Evolutionary conservation across 2,329 filamentous ascomycete species (phyloP).

Genomic region (Hirsutella thompsonii): DNA sequence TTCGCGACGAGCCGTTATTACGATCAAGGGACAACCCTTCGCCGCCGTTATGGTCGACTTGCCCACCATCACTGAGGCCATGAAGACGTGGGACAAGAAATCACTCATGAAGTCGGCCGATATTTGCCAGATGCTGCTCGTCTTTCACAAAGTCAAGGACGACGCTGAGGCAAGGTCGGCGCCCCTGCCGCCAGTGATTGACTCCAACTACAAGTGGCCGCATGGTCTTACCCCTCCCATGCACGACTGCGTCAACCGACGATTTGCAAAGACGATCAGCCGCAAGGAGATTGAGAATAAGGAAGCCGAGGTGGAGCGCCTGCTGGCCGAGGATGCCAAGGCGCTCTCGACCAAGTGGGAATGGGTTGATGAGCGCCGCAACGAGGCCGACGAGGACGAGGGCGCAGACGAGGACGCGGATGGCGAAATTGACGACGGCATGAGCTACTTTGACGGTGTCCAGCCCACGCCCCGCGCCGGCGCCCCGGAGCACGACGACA

Average conservation of each 20-base stretch:
- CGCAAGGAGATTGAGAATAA: conserved; percentile 77
- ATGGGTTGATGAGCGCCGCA: conserved; percentile 41
- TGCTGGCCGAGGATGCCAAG: conserved; percentile 57
- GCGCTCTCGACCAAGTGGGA: conserved; percentile 50
- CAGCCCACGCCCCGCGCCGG: conserved; percentile 8
- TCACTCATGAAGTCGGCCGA: conserved; percentile 82
- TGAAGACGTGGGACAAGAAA: conserved; percentile 89
- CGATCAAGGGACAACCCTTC: conserved; percentile 56
- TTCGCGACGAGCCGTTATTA: conserved; percentile 59
- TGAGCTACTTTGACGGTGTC: conserved; percentile 16
- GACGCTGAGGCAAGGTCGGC: conserved; percentile 53
- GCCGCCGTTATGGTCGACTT: conserved; percentile 72
- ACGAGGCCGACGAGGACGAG: conserved; percentile 26
- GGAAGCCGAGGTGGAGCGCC: conserved; percentile 62
- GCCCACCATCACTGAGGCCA: conserved; percentile 75
- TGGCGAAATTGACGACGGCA: conserved; percentile 30
- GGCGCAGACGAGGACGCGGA: conserved; percentile 39
- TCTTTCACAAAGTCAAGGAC: conserved; percentile 53
- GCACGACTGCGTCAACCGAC: conserved; percentile 69
- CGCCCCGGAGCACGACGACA: conserved; percentile 28
- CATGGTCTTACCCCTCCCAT: conserved; percentile 83
- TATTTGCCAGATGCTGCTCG: conserved; percentile 78
- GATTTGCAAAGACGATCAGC: conserved; percentile 73
- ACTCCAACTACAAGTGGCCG: conserved; percentile 59
- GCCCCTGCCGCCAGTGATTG: conserved; percentile 60